Evolutionary conservation across 371 early-diverging fungal genomes (phyloP), one percentile per base, ranked within the genome.

Genomic region (Mucor lusitanicus): DNA sequence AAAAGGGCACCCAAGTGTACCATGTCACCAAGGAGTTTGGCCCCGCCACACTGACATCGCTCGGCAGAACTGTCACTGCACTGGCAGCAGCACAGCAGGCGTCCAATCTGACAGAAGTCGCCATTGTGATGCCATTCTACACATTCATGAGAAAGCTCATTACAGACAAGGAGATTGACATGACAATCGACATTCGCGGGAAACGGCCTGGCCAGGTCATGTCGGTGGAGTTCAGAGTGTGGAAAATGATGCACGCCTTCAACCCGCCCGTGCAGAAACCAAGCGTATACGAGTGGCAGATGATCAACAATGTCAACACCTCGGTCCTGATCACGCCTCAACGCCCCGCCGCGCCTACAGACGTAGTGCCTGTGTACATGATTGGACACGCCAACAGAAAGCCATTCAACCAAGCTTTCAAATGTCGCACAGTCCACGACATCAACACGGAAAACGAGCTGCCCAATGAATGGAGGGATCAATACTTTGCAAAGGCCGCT

Each of bases 1-100:
- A 68, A 39, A 71, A 74, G 55, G 85, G 75, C 5, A 81, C 84
- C 17, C 63, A 76, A n/a, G 76, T 90, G 8, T 90, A 86, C 42
- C 90, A 90, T 64, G 78, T 90, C 44, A 86, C 87, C 23, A 88
- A 86, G 64, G 90, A 89, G 66, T 89, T 88, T 72, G 88, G 88
- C 11, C 79, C 82, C 6, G 88, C 88, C 0, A 72, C 85, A 6
- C 77, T 83, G 81, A 84, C 87, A 25, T 83, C 84, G 9, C 70
- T 89, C 30, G 90, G 90, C 17, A 82, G 80, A 76, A 81, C 87
- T 6, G 84, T 88, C n/a, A 90, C 90, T 13, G 85, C 87, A 2
- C 73, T 90, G 11, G 85, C 88, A 5, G 64, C 80, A 17, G 88
- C 88, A 6, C 90, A 90, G 42, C 85, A 87, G 63, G 73, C 74